Percentiles rank a stretch among this genome's conserved stretches.
phyloP scores from a whole-genome alignment of 805 yeast genomes.

The Jamesozyma jinghongensis region DNA sequence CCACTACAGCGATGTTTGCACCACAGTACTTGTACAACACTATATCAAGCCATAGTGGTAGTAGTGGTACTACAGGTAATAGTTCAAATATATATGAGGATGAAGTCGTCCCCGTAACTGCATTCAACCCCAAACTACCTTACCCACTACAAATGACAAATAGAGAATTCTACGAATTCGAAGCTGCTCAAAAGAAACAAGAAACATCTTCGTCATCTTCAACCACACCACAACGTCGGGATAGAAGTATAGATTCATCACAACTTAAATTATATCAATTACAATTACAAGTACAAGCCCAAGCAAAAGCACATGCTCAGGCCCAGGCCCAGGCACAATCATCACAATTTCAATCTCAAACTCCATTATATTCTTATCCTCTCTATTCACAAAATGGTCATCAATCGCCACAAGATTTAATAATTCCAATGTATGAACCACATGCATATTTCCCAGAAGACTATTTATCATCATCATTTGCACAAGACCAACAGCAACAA shows the following conservation, averaged over 20 bases:
- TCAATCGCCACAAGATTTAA: slow-evolving; percentile 5
- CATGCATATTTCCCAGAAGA: slow-evolving; percentile 14
- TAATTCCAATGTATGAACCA: slow-evolving; percentile 4
- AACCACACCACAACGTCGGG: background rate
- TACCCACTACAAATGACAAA: slow-evolving; percentile 16
- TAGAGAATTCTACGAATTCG: slow-evolving; percentile 16
- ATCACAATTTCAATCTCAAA: slow-evolving; percentile 3
- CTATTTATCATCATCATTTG: slow-evolving; percentile 5
- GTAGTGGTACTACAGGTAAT: background rate
- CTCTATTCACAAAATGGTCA: background rate
- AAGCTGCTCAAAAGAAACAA: background rate
- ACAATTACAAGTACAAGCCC: no score
- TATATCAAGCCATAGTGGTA: background rate
- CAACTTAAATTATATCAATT: no score
- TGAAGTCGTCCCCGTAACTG: slow-evolving; percentile 12
- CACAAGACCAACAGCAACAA: slow-evolving; percentile 5
- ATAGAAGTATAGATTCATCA: no score
- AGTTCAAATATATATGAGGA: slow-evolving; percentile 6
- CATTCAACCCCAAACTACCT: slow-evolving; percentile 3
- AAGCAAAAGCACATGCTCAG: background rate
- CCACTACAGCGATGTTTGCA: background rate
- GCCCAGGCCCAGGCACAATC: background rate
- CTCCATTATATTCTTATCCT: slow-evolving; percentile 3
- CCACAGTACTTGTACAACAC: background rate
- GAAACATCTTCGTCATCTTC: background rate